Percentiles rank a stretch among this genome's conserved stretches.
Evolutionary conservation across 1,284 basidiomycete genomes (phyloP).

Genomic region (Anthracocystis walkeri): DNA sequence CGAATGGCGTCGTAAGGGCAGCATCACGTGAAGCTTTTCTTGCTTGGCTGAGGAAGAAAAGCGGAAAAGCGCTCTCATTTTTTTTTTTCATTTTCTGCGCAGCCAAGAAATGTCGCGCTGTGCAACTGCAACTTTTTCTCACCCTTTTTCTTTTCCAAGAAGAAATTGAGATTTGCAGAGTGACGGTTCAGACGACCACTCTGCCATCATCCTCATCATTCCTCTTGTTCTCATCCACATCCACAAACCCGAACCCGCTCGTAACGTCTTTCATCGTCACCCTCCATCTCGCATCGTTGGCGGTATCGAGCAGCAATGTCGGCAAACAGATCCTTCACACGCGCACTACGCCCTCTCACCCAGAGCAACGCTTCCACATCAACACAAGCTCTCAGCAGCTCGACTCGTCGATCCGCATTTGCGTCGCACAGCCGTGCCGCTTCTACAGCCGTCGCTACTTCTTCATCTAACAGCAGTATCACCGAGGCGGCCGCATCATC

Average conservation of each 20-base stretch:
- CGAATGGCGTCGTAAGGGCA: slow-evolving; percentile 14
- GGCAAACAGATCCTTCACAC: slow-evolving; percentile 17
- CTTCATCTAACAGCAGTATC: slow-evolving; percentile 6
- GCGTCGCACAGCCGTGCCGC: slow-evolving; percentile 23
- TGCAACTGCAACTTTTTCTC: slow-evolving; percentile 11
- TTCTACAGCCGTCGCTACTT: slow-evolving; percentile 25
- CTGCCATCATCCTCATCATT: background rate
- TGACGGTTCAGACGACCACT: slow-evolving; percentile 22
- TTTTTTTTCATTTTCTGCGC: background rate
- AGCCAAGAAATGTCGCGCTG: slow-evolving; percentile 3
- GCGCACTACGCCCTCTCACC: slow-evolving; percentile 14
- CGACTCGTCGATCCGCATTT: slow-evolving; percentile 7
- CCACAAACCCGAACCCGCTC: background rate
- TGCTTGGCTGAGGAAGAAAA: background rate
- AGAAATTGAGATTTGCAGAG: slow-evolving; percentile 8
- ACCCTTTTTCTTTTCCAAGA: background rate
- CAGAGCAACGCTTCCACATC: slow-evolving; percentile 31
- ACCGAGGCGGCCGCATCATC: background rate
- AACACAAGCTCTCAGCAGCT: slow-evolving; percentile 19
- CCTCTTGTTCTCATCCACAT: background rate
- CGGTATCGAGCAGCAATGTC: slow-evolving; percentile 20
- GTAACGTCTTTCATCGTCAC: background rate
- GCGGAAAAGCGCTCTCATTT: background rate
- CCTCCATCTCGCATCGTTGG: background rate
- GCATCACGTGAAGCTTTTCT: slow-evolving; percentile 39